phyloP scores from a whole-genome alignment of 148 eudicot genomes.

The Hydrangea macrophylla region DNA sequence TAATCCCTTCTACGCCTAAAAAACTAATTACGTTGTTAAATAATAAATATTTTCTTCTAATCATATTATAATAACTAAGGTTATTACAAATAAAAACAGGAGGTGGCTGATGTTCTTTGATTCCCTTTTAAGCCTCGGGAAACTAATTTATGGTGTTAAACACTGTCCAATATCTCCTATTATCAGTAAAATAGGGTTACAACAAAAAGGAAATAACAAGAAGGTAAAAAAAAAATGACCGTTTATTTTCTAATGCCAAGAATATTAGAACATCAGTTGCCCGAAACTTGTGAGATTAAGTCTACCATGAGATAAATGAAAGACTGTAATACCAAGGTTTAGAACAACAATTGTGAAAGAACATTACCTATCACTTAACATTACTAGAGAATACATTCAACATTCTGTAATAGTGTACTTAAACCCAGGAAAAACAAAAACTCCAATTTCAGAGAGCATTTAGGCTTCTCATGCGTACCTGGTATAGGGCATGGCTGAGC shows the following conservation, averaged over 20 bases:
- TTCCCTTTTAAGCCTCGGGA: not conserved
- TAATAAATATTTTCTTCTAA: too few species aligned
- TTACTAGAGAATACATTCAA: not conserved
- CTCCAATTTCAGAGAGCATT: not conserved
- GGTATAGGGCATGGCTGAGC: slow-evolving; percentile 94
- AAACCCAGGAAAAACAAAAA: not conserved
- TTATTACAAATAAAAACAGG: too few species aligned
- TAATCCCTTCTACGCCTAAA: too few species aligned
- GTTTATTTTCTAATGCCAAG: not conserved
- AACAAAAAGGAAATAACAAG: too few species aligned
- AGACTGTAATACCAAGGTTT: not conserved
- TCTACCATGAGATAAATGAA: not conserved
- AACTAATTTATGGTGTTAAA: not conserved
- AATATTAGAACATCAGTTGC: not conserved
- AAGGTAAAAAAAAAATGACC: not conserved
- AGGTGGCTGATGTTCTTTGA: too few species aligned
- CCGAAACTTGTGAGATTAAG: not conserved
- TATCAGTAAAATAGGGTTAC: too few species aligned
- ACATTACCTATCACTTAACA: too few species aligned
- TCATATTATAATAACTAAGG: too few species aligned
- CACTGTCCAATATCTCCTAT: too few species aligned
- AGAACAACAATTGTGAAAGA: not conserved
- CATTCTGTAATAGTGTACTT: not conserved
- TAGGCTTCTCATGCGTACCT: slow-evolving; percentile 47
- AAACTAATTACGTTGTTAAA: too few species aligned